Base-by-base conservation (phyloP, 139 green algal species). In the Chlamydomonas applanata region DNA sequence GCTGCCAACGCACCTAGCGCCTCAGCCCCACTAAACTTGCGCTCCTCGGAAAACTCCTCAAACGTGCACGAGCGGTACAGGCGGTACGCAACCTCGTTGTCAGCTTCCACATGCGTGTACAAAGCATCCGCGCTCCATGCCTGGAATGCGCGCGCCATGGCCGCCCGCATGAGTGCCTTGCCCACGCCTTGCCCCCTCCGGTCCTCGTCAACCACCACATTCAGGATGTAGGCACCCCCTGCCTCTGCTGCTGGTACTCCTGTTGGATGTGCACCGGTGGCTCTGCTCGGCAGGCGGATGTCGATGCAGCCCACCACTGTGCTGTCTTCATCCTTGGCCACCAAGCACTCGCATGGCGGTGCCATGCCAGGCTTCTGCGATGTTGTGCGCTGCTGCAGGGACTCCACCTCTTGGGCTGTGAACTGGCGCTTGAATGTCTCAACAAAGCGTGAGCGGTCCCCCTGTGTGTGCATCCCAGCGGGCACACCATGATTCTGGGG, bases 91-190 rank as follows among this genome's bases (percentile, higher is more conserved):
- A 82, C 75, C 68, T 82, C 85, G 66, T 90, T 90, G 75, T 79
- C 77, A 34, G 85, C 85, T 34, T 83, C 81, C 34, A 90, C 85
- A 59, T 86, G 79, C 0, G 85, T 90, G 76, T 87, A 90, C 75
- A 87, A 61, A 32, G 56, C 36, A n/a, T 53, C 1, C n/a, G 81
- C 76, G 0, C 67, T 66, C 81, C 81, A 86, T 7, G 61, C 46
- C 9, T 68, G 34, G 7, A 57, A 69, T 24, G 85, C 85, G 0
- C 76, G 74, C 16, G 3, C 24, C 79, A 90, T 86, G n/a, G 85
- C 85, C 33, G 71, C 77, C 2, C 20, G 52, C 85, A 90, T 90
- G 25, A 90, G 66, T 1, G 27, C 56, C 53, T 79, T 77, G 13
- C 81, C 85, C 35, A 87, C 61, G 13, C 85, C 85, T n/a, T 76